A percentile compares a stretch with the other conserved stretches of the same genome.
phyloP scores from a whole-genome alignment of 2,329 filamentous ascomycete species.

The Pseudogymnoascus sp. region DNA sequence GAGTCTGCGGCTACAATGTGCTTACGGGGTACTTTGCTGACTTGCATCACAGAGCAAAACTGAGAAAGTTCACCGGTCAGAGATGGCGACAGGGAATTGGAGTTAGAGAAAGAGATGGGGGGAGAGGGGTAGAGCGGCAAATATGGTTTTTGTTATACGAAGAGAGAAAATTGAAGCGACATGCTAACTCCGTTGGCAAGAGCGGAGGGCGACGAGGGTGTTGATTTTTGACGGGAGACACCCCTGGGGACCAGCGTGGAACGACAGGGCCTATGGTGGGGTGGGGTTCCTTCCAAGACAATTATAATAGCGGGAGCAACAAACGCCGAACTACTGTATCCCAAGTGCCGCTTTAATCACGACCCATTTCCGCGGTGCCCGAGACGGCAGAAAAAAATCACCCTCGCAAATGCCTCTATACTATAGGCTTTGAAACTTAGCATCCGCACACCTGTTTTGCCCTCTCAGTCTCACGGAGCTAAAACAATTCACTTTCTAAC shows the following conservation, averaged over 20 bases:
- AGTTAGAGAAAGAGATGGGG: neutral
- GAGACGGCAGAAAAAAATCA: neutral
- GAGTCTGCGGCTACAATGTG: neutral
- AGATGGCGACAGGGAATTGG: neutral
- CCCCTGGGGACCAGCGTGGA: neutral
- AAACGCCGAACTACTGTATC: neutral
- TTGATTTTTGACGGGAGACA: neutral
- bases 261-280: neutral
- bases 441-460: neutral
- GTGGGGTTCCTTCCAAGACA: slow-evolving; percentile 1
- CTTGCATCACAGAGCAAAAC: neutral
- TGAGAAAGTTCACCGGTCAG: neutral
- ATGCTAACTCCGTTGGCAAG: neutral
- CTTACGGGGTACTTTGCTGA: slow-evolving; percentile 3
- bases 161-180: neutral
- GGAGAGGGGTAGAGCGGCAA: neutral
- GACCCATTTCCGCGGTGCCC: neutral
- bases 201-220: neutral
- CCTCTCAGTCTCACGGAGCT: neutral
- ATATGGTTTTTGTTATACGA: neutral
- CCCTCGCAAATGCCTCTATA: neutral
- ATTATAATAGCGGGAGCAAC: neutral
- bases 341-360: slow-evolving; percentile 4
- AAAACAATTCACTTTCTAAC: neutral
- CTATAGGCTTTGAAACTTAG: neutral